A percentile compares a stretch with the other conserved stretches of the same genome.
These are phyloP conservation scores for Fusarium longipes DNA, from an alignment of 2,329 filamentous ascomycete species.

Conservation along the genomic window DNA sequence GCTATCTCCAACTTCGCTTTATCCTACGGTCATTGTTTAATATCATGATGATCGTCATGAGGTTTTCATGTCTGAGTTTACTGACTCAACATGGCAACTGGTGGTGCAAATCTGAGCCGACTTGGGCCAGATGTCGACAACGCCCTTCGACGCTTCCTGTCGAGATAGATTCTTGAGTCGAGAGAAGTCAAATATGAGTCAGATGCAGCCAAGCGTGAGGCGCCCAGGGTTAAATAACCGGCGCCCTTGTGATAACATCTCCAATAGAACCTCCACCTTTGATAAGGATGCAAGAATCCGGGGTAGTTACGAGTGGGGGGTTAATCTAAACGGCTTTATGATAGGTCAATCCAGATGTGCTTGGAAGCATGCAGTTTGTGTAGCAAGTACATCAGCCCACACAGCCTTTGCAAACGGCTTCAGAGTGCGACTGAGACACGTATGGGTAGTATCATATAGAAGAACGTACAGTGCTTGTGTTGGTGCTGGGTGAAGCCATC, in stretches of 20 bases:
- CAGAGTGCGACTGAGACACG: neutral
- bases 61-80: neutral
- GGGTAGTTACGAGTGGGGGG: constrained; percentile 1
- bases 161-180: neutral
- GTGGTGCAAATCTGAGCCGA: neutral
- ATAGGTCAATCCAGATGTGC: constrained; percentile 16
- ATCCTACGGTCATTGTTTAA: neutral
- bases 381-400: constrained; percentile 1
- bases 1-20: neutral
- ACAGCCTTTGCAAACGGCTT: neutral
- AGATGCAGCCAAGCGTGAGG: constrained; percentile 28
- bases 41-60: neutral
- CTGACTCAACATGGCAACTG: neutral
- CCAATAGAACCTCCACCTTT: neutral
- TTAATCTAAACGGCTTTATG: neutral
- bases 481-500: constrained; percentile 12
- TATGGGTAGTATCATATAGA: neutral
- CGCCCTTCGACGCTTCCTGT: neutral
- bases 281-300: neutral
- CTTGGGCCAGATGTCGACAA: neutral
- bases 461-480: neutral
- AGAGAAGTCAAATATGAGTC: constrained; percentile 4
- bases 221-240: constrained; percentile 26
- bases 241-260: neutral
- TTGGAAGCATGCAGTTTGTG: neutral